Evolutionary conservation across 495 filamentous ascomycete genomes (phyloP), one percentile per base, ranked within the genome.

Genomic region (Penicillium roqueforti): DNA sequence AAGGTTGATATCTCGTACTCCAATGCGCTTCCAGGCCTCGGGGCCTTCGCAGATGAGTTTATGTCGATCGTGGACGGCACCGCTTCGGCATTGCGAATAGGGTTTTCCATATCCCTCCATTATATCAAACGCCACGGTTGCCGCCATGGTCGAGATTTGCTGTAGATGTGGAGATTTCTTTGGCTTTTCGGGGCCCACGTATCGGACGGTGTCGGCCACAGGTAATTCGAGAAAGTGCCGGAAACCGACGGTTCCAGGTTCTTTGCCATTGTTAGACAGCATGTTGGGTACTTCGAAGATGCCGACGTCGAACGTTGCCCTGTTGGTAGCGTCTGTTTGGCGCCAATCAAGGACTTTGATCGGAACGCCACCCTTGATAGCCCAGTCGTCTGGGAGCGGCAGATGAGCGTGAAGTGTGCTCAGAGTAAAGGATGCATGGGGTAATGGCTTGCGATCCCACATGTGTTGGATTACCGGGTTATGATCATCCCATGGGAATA

Each of bases 171-270:
- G 58, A 6, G 65, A 52, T 14, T 70, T 48, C n/a, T 50, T 60
- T 11, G 58, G 64, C 25, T 56, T 64, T 41, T 51, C 71, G 23
- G 63, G 63, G 11, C 67, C 58, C 3, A 49, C 58, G 42, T 71
- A 75, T 29, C 80, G 74, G 23, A 83, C 61, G 6, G 79, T 74
- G 62, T 91, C 88, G 13, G 83, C 80, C 20, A 86, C 79, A 0
- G 80, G 73, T 16, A 87, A 69, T 66, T 91, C 86, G 18, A 91
- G 72, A 16, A 85, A 89, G 46, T 87, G 82, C 53, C 83, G 79
- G 59, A 84, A 89, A n/a, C 87, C 88, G 22, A 90, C 68, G 31
- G 86, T 86, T 4, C 88, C 88, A 37, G 83, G 82, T 62, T 92
- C 88, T 37, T 81, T 71, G 23, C 40, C 87, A 51, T 85, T 83